Evolutionary conservation across 495 filamentous ascomycete genomes (phyloP).

Genomic region (Aspergillus campestris): DNA sequence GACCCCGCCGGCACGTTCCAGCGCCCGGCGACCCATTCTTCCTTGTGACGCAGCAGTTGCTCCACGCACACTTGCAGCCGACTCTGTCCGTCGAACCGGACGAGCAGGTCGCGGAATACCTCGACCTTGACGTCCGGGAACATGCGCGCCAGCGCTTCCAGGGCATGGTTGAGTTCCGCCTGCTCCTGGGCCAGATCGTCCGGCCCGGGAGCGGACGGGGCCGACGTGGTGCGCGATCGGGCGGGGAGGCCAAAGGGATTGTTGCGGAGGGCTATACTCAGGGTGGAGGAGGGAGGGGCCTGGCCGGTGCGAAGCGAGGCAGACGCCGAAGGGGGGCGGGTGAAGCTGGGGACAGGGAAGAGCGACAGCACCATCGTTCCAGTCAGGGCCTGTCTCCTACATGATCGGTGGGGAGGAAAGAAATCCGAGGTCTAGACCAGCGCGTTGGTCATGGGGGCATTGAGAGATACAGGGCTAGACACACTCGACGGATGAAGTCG

Average conservation of each 20-base stretch:
- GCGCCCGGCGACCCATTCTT: slow-evolving; percentile 64
- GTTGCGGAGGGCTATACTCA: slow-evolving; percentile 34
- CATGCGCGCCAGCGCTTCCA: slow-evolving; percentile 61
- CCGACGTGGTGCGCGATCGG: slow-evolving; percentile 22
- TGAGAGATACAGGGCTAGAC: too few species aligned
- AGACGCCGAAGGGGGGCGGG: slow-evolving; percentile 25
- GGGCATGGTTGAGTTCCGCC: slow-evolving; percentile 63
- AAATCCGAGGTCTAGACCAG: too few species aligned
- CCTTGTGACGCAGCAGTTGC: slow-evolving; percentile 67
- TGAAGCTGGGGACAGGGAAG: slow-evolving; percentile 29
- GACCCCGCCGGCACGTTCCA: slow-evolving; percentile 45
- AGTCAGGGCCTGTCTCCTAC: slow-evolving; percentile 18
- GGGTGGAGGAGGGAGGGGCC: slow-evolving; percentile 25
- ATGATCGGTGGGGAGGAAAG: slow-evolving; percentile 15
- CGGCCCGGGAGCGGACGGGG: slow-evolving; percentile 5
- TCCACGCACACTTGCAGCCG: slow-evolving; percentile 79
- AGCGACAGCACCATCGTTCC: slow-evolving; percentile 37
- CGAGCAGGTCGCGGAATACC: slow-evolving; percentile 86
- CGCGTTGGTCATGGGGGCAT: too few species aligned
- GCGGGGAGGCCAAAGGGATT: slow-evolving; percentile 36
- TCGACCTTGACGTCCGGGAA: slow-evolving; percentile 86
- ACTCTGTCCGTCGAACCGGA: slow-evolving; percentile 73
- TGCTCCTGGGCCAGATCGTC: slow-evolving; percentile 38
- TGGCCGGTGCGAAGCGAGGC: slow-evolving; percentile 17
- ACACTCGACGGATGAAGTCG: too few species aligned